Percentiles rank a stretch among this genome's conserved stretches.
These are phyloP conservation scores for Diaporthe humulicola DNA, from an alignment of 2,329 filamentous ascomycete genomes.

Conservation along the genomic window DNA sequence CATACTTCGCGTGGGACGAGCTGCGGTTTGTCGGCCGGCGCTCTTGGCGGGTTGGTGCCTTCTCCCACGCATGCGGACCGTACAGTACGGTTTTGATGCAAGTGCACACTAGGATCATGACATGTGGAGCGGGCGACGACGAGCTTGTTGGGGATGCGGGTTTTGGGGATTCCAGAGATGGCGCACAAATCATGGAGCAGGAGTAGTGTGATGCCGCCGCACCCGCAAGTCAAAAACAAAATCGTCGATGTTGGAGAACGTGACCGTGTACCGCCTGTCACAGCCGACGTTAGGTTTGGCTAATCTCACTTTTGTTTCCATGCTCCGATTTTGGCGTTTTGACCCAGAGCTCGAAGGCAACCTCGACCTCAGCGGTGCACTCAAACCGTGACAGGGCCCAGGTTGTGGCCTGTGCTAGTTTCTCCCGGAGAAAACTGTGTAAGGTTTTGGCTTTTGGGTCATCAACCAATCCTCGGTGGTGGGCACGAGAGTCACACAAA, in stretches of 20 bases:
- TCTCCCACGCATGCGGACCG: background rate
- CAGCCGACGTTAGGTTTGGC: slow-evolving; percentile 15
- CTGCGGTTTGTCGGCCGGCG: slow-evolving; percentile 17
- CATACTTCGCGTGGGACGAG: slow-evolving; percentile 27
- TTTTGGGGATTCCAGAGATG: background rate
- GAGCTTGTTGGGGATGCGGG: slow-evolving; percentile 14
- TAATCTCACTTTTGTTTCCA: slow-evolving; percentile 13
- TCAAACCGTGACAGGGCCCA: slow-evolving; percentile 17
- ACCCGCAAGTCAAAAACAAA: slow-evolving; percentile 26
- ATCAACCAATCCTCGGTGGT: background rate
- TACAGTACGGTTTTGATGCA: background rate
- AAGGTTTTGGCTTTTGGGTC: slow-evolving; percentile 8
- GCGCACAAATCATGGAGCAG: slow-evolving; percentile 16
- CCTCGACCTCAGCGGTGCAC: background rate
- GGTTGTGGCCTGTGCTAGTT: slow-evolving; percentile 11
- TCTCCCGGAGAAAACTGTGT: background rate
- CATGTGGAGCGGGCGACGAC: slow-evolving; percentile 12
- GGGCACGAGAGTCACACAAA: slow-evolving; percentile 17
- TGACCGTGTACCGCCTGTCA: slow-evolving; percentile 19
- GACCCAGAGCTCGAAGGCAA: slow-evolving; percentile 3
- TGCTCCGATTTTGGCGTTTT: slow-evolving; percentile 1
- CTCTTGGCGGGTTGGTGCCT: slow-evolving; percentile 18
- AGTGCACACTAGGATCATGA: slow-evolving; percentile 23
- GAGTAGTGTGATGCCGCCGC: slow-evolving; percentile 22
- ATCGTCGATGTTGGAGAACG: slow-evolving; percentile 23